These are phyloP conservation scores for Gracilaria gracilis DNA, from an alignment of 23 red algal species.

Conservation along the genomic window DNA sequence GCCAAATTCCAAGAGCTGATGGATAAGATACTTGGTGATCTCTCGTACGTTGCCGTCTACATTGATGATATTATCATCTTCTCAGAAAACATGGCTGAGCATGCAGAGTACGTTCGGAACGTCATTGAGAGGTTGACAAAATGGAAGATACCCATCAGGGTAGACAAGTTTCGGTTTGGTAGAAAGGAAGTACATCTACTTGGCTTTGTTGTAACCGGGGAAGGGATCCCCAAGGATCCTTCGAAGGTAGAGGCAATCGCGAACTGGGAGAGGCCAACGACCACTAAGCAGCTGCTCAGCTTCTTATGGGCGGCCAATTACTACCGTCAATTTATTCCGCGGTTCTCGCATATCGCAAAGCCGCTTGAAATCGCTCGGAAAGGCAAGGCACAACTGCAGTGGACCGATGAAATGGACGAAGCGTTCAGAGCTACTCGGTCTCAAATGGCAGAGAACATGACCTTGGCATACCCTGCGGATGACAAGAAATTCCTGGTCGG, in stretches of 20 bases:
- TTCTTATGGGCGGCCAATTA: slow-evolving; percentile 10
- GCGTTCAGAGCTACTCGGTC: no score
- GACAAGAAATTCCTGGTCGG: background rate
- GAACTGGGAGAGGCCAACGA: background rate
- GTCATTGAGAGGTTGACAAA: no score
- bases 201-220: background rate
- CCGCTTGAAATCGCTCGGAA: background rate
- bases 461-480: slow-evolving; percentile 21
- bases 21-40: no score
- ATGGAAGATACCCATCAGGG: no score
- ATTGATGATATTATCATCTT: no score
- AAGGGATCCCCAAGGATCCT: slow-evolving; percentile 6
- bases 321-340: slow-evolving; percentile 11
- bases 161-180: background rate
- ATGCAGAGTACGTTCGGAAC: no score
- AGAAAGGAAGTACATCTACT: background rate
- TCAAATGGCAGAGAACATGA: background rate
- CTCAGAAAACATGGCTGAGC: no score
- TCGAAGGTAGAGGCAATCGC: slow-evolving; percentile 2
- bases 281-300: slow-evolving; percentile 7
- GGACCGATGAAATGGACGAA: background rate
- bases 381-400: background rate
- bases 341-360: background rate
- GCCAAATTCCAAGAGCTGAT: no score
- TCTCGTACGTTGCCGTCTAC: no score